These are phyloP conservation scores for Cicer cuneatum DNA, from an alignment of 306 rosid species.

Conservation along the genomic window DNA sequence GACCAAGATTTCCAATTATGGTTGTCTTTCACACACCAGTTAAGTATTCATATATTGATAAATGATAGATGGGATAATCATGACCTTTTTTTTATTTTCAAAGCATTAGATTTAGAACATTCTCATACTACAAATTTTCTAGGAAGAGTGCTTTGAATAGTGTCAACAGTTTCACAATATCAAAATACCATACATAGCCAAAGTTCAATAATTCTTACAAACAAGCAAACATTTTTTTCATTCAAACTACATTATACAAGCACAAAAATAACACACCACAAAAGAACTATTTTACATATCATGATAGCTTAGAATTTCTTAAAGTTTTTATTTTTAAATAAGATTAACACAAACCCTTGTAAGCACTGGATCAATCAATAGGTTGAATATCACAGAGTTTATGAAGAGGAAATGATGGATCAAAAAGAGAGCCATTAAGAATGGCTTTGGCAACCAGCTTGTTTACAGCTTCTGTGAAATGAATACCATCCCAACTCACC, in stretches of 20 bases:
- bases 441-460: conserved; percentile 64
- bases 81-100: too few relatives aligned
- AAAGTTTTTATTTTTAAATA: background rate
- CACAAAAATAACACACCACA: conserved; percentile 15
- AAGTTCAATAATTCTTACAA: too few relatives aligned
- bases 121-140: too few relatives aligned
- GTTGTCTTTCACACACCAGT: too few relatives aligned
- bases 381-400: conserved; percentile 61
- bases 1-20: too few relatives aligned
- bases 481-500: conserved; percentile 91
- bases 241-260: background rate
- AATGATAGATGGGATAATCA: too few relatives aligned
- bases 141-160: too few relatives aligned
- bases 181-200: too few relatives aligned
- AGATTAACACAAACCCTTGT: background rate
- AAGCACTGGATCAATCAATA: conserved; percentile 46
- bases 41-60: too few relatives aligned
- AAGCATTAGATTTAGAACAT: too few relatives aligned
- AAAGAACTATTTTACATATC: background rate
- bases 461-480: conserved; percentile 83
- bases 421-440: conserved; percentile 65
- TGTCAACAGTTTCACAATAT: background rate
- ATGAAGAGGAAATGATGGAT: conserved; percentile 68
- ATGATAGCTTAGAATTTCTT: background rate
- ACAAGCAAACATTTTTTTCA: background rate